A percentile compares a stretch with the other conserved stretches of the same genome.
Conservation (phyloP, 2,329 filamentous ascomycete genomes). For the Chrysoporthe deuterocubensis region DNA sequence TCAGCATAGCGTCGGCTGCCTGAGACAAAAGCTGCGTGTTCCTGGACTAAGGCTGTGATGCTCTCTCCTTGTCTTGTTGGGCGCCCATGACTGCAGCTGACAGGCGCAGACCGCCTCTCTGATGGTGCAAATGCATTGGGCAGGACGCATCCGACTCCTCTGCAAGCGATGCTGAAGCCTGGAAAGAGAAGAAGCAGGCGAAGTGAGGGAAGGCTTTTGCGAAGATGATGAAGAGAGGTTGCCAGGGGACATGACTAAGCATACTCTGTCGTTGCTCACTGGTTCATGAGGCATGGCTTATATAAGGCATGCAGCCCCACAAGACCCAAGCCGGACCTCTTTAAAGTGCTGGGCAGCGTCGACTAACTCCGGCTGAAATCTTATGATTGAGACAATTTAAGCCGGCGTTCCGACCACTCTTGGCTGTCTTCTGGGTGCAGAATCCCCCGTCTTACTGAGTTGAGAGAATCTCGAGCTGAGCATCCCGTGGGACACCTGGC, state of each 20-base stretch:
- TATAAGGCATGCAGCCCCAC: neutral
- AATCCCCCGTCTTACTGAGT: neutral
- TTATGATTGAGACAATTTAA: neutral
- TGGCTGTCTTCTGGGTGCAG: neutral
- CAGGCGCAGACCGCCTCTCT: constrained; percentile 1
- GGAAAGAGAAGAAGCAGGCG: neutral
- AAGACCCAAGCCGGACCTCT: neutral
- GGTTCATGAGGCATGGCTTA: neutral
- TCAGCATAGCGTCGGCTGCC: constrained; percentile 13
- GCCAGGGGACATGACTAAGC: neutral
- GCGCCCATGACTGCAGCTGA: neutral
- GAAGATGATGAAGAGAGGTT: neutral
- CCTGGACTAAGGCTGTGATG: neutral
- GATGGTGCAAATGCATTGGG: neutral
- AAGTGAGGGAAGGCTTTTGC: neutral
- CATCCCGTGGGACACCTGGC: neutral
- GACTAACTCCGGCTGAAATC: neutral
- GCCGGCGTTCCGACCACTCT: neutral
- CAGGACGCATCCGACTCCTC: neutral
- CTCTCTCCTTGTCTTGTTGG: neutral
- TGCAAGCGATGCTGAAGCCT: no score
- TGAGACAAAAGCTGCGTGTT: constrained; percentile 18
- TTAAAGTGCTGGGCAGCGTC: neutral
- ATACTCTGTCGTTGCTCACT: neutral
- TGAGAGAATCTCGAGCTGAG: neutral